phyloP scores from a whole-genome alignment of 768 basidiomycete genomes.

The Serendipita sp. region DNA sequence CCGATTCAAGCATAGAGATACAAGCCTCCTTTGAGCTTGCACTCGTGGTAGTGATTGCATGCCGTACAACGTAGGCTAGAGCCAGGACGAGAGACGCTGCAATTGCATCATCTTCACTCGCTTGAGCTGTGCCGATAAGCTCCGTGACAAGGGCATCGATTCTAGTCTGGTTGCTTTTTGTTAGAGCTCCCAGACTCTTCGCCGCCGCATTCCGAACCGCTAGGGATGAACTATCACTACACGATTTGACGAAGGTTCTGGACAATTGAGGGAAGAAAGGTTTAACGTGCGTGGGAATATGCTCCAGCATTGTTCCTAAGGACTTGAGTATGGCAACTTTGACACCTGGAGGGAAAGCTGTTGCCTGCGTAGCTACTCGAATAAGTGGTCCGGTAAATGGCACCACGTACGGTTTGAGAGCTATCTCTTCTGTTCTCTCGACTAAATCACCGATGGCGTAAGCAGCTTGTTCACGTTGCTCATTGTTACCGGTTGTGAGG shows the following conservation, averaged over 20 bases:
- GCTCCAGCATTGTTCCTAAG: conserved; percentile 67
- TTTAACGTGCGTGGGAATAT: conserved; percentile 78
- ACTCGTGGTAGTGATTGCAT: conserved; percentile 57
- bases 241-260: conserved; percentile 88
- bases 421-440: conserved; percentile 62
- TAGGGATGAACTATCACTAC: conserved; percentile 60
- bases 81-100: conserved; percentile 62
- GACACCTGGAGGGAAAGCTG: conserved; percentile 80
- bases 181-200: conserved; percentile 71
- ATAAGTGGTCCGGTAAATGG: conserved; percentile 93
- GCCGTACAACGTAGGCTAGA: conserved; percentile 56
- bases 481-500: conserved; percentile 85
- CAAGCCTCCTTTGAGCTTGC: conserved; percentile 58
- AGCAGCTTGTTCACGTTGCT: conserved; percentile 88
- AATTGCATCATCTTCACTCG: conserved; percentile 49
- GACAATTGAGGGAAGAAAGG: conserved; percentile 98
- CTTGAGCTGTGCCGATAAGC: conserved; percentile 34
- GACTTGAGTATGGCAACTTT: conserved; percentile 83
- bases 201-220: conserved; percentile 72
- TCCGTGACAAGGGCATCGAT: conserved; percentile 93
- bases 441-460: conserved; percentile 95
- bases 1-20: conserved; percentile 58
- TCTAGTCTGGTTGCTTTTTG: conserved; percentile 67
- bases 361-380: conserved; percentile 80
- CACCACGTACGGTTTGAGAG: conserved; percentile 91